Percentiles rank a stretch among this genome's conserved stretches.
phyloP scores from a whole-genome alignment of 257 asterid species.

The Echites panduratus region DNA sequence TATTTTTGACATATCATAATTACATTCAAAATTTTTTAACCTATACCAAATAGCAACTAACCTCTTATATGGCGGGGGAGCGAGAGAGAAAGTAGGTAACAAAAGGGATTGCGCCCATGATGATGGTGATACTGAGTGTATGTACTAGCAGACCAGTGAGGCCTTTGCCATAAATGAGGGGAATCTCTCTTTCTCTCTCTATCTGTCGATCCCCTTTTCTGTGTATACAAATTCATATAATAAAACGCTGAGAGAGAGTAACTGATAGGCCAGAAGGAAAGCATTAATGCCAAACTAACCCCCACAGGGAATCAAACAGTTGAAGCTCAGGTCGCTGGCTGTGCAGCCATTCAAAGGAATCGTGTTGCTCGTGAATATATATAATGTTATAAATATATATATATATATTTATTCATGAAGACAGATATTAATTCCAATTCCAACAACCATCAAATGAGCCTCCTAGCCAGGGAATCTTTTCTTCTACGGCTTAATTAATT shows the following conservation, averaged over 20 bases:
- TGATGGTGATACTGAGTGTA: slow-evolving; percentile 29
- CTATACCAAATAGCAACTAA: no score
- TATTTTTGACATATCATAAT: no score
- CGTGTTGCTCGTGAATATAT: neutral
- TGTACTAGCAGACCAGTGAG: slow-evolving; percentile 22
- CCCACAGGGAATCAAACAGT: slow-evolving; percentile 31
- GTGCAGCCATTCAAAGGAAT: slow-evolving; percentile 3
- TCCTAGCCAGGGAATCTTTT: neutral
- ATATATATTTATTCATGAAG: no score
- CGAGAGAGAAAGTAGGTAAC: no score
- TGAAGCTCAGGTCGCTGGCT: slow-evolving; percentile 4
- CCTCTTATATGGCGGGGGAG: no score
- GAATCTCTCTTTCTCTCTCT: slow-evolving; percentile 27
- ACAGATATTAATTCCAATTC: no score
- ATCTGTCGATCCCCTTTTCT: neutral
- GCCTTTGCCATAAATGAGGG: slow-evolving; percentile 31
- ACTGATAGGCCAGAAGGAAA: slow-evolving; percentile 17
- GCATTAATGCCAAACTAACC: slow-evolving; percentile 26
- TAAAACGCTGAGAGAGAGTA: slow-evolving; percentile 16
- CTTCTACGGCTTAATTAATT: neutral
- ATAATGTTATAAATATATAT: no score
- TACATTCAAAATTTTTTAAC: no score
- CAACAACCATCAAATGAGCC: slow-evolving; percentile 3
- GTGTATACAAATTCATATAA: neutral
- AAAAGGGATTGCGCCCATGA: slow-evolving; percentile 20